phyloP scores from a whole-genome alignment of 768 basidiomycete genomes.

The Amanita exitialis region DNA sequence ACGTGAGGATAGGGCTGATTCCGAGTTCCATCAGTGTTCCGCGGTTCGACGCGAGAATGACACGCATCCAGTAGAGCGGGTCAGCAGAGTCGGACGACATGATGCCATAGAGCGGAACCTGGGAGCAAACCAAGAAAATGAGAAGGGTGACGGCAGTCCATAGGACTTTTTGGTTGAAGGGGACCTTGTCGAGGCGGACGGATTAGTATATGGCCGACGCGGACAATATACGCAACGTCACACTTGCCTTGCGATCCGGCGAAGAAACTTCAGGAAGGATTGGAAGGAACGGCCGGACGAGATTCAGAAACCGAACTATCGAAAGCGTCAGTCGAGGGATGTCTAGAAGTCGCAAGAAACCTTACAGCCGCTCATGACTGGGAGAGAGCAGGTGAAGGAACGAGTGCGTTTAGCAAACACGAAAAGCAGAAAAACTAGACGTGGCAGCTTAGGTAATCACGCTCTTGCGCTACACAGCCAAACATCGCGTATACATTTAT shows the following conservation, averaged over 20 bases:
- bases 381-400: constrained; percentile 13
- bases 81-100: constrained; percentile 99
- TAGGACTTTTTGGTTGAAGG: constrained; percentile 97
- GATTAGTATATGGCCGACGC: constrained; percentile 1
- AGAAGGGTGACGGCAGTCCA: constrained; percentile 99
- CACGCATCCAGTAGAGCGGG: constrained; percentile 99
- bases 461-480: background rate
- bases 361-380: constrained; percentile 75
- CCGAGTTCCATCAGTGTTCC: constrained; percentile 99
- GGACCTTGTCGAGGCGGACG: constrained; percentile 46
- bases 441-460: constrained; percentile 29
- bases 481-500: background rate
- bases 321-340: constrained; percentile 5
- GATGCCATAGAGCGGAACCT: constrained; percentile 98
- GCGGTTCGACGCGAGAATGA: constrained; percentile 96
- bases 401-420: constrained; percentile 1
- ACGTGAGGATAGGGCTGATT: constrained; percentile 95
- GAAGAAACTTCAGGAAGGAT: constrained; percentile 96
- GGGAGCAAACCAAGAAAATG: constrained; percentile 99
- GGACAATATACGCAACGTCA: constrained; percentile 2
- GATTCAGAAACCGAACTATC: constrained; percentile 91
- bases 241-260: constrained; percentile 87
- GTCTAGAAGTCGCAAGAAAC: constrained; percentile 12
- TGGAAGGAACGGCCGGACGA: constrained; percentile 95
- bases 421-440: constrained; percentile 24